Percentiles rank a stretch among this genome's conserved stretches.
These are phyloP conservation scores for Botrytis galanthina DNA, from an alignment of 2,329 filamentous ascomycete genomes.

Conservation along the genomic window DNA sequence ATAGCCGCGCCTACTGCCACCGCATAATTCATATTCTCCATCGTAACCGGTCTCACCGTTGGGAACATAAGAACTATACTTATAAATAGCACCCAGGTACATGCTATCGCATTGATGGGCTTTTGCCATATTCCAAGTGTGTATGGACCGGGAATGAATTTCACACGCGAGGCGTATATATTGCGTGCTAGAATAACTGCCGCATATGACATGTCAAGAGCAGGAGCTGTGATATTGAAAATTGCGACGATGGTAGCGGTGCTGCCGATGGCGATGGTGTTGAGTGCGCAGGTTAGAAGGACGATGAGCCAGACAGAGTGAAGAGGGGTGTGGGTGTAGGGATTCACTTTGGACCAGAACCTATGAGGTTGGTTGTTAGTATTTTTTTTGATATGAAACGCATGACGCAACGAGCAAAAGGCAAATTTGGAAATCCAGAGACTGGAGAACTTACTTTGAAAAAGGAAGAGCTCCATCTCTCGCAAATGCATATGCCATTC, in stretches of 20 bases:
- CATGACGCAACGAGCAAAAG: background rate
- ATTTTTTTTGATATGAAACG: background rate
- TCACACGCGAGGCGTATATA: slow-evolving; percentile 30
- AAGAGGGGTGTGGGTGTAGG: slow-evolving; percentile 55
- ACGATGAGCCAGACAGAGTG: slow-evolving; percentile 65
- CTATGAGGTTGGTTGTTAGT: slow-evolving; percentile 35
- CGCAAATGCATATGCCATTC: slow-evolving; percentile 61
- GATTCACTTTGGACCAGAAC: slow-evolving; percentile 52
- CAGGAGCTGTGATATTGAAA: slow-evolving; percentile 52
- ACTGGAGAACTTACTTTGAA: slow-evolving; percentile 45
- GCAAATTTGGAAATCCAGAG: background rate
- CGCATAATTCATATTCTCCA: slow-evolving; percentile 52
- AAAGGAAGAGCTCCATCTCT: slow-evolving; percentile 60
- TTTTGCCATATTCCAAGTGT: slow-evolving; percentile 55
- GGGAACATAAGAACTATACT: slow-evolving; percentile 59
- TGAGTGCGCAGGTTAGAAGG: slow-evolving; percentile 51
- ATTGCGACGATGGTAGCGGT: slow-evolving; percentile 52
- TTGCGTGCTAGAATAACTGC: slow-evolving; percentile 53
- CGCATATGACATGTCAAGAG: slow-evolving; percentile 54
- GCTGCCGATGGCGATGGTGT: slow-evolving; percentile 51
- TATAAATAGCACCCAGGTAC: slow-evolving; percentile 62
- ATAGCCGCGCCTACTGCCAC: slow-evolving; percentile 47
- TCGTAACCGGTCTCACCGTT: slow-evolving; percentile 46
- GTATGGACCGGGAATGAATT: slow-evolving; percentile 48
- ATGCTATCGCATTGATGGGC: slow-evolving; percentile 54